These are phyloP conservation scores for Breynia disticha DNA, from an alignment of 441 rosid genomes.

Conservation along the genomic window DNA sequence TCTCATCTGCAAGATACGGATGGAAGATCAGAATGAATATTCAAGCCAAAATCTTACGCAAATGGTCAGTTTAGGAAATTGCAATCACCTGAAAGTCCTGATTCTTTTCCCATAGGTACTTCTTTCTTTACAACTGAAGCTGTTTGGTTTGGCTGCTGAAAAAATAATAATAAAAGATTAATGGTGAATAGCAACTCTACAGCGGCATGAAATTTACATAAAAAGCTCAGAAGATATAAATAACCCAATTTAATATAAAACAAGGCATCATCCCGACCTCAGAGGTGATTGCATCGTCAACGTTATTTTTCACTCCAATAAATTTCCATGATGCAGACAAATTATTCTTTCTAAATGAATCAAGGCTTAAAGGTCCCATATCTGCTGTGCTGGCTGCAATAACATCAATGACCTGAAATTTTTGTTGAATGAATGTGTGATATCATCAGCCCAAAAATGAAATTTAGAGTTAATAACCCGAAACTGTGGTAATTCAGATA, in stretches of 20 bases:
- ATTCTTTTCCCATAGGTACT: conserved; percentile 30
- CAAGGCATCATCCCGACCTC: conserved; percentile 42
- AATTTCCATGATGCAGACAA: conserved; percentile 74
- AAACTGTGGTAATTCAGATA: background rate
- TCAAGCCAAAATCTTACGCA: conserved; percentile 14
- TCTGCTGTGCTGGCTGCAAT: conserved; percentile 65
- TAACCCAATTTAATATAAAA: conserved; percentile 1
- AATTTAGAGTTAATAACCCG: background rate
- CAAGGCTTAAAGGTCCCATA: conserved; percentile 78
- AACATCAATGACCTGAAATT: conserved; percentile 61
- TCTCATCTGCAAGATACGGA: conserved; percentile 33
- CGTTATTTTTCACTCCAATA: conserved; percentile 28
- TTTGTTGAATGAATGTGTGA: conserved; percentile 9
- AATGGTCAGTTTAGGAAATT: conserved; percentile 3
- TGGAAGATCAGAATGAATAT: conserved; percentile 13
- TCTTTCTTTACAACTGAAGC: conserved; percentile 27
- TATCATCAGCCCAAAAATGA: background rate
- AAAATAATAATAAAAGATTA: conserved; percentile 10
- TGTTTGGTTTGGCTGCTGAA: conserved; percentile 29
- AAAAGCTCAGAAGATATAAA: background rate
- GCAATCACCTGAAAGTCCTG: conserved; percentile 23
- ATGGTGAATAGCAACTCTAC: conserved; percentile 14
- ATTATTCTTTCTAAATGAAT: conserved; percentile 61
- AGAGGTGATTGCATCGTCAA: conserved; percentile 21
- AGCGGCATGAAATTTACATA: conserved; percentile 5